Conservation (phyloP, 441 rosid genomes). For the Erodium texanum region DNA sequence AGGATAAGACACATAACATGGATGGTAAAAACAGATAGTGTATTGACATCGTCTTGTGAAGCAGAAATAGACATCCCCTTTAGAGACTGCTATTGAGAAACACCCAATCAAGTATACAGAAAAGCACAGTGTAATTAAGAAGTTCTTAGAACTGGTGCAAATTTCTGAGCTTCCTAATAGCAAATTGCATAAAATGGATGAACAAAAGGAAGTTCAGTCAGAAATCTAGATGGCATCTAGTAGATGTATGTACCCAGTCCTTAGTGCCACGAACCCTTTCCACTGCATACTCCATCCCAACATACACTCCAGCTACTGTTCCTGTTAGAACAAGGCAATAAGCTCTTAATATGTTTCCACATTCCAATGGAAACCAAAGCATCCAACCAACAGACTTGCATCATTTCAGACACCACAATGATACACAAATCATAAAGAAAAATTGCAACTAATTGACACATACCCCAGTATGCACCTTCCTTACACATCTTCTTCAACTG, state of each 20-base stretch:
- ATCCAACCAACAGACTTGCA: too few species aligned
- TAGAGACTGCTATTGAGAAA: not conserved
- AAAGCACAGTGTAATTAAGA: not conserved
- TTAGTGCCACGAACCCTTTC: not conserved
- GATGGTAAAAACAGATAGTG: not conserved
- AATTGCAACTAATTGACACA: conserved; percentile 11
- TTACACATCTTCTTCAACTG: conserved; percentile 73
- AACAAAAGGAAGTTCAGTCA: not conserved
- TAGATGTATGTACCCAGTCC: not conserved
- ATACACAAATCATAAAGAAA: not conserved
- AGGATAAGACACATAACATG: not conserved
- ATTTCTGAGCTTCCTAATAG: not conserved
- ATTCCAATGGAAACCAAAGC: too few species aligned
- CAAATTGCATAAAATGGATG: not conserved
- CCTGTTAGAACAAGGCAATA: not conserved
- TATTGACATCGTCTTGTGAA: not conserved
- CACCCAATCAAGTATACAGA: not conserved
- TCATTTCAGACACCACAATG: not conserved
- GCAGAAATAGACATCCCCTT: too few species aligned
- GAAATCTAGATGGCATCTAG: not conserved
- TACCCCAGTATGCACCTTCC: conserved; percentile 78
- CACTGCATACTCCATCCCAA: not conserved
- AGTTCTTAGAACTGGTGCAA: not conserved
- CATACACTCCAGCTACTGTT: not conserved
- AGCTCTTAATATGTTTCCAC: not conserved